A percentile compares a stretch with the other conserved stretches of the same genome.
Evolutionary conservation across 2,329 filamentous ascomycete genomes (phyloP).

Genomic region (Fusarium sp.): DNA sequence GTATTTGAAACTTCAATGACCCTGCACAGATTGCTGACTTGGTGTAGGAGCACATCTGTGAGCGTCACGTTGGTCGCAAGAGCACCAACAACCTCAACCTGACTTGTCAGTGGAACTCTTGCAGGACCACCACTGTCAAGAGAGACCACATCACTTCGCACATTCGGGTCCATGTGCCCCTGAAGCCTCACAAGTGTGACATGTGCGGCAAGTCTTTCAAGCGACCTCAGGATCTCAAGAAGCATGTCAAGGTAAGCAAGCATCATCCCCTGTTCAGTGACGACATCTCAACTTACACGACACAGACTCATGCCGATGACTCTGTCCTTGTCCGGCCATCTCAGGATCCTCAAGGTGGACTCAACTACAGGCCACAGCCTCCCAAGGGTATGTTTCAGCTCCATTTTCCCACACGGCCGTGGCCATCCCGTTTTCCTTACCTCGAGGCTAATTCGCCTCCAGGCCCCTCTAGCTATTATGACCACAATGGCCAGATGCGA

Average conservation of each 20-base stretch:
- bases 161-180: constrained; percentile 96
- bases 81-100: constrained; percentile 98
- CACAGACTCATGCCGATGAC: constrained; percentile 90
- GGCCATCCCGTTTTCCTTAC: constrained; percentile 41
- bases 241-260: constrained; percentile 85
- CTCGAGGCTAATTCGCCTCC: constrained; percentile 57
- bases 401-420: constrained; percentile 21
- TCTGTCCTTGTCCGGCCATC: constrained; percentile 74
- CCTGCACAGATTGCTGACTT: constrained; percentile 11
- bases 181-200: constrained; percentile 99
- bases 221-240: constrained; percentile 98
- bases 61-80: constrained; percentile 98
- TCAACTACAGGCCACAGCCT: constrained; percentile 66
- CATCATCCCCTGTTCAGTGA: neutral
- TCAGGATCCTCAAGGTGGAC: constrained; percentile 63
- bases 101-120: constrained; percentile 97
- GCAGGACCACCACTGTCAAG: constrained; percentile 96
- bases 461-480: constrained; percentile 71
- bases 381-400: constrained; percentile 62
- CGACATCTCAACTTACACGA: constrained; percentile 34
- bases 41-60: constrained; percentile 93
- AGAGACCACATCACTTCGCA: constrained; percentile 99
- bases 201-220: constrained; percentile 99
- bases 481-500: constrained; percentile 73
- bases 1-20: constrained; percentile 41